Percentiles rank a stretch among this genome's conserved stretches.
Evolutionary conservation across 768 basidiomycete species (phyloP).

Genomic region (Tubosaeta brunneosetosa): DNA sequence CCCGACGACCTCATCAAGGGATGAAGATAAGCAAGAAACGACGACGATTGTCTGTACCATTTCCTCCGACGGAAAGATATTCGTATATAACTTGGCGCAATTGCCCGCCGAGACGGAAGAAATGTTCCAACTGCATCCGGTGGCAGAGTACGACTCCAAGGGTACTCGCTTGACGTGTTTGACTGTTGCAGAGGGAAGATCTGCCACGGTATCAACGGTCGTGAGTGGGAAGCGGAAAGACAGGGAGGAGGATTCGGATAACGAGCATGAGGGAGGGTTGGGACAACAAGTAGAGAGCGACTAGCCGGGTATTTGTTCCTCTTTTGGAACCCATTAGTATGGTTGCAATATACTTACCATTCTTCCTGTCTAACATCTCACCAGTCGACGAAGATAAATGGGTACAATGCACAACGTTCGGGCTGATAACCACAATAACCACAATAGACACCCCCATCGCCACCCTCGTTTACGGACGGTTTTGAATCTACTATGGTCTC

Average conservation of each 20-base stretch:
- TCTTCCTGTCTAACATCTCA: no score
- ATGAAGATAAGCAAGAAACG: slow-evolving; percentile 25
- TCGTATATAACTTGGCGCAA: slow-evolving; percentile 64
- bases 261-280: slow-evolving; percentile 30
- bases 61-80: slow-evolving; percentile 87
- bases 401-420: no score
- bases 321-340: not conserved
- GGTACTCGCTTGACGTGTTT: slow-evolving; percentile 81
- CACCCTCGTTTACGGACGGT: no score
- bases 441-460: no score
- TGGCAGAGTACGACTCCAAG: slow-evolving; percentile 75
- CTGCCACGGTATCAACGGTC: slow-evolving; percentile 9
- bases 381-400: no score
- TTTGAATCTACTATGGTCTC: no score
- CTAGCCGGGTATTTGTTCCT: not conserved
- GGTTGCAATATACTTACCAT: no score
- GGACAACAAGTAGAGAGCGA: slow-evolving; percentile 23
- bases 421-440: no score
- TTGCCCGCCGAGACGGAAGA: slow-evolving; percentile 34
- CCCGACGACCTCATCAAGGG: slow-evolving; percentile 30
- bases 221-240: slow-evolving; percentile 37
- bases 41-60: slow-evolving; percentile 70
- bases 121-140: slow-evolving; percentile 43
- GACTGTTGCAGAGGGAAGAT: slow-evolving; percentile 51
- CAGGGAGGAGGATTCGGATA: slow-evolving; percentile 27